Conservation (phyloP, 176 grass and related monocot genomes). For the Carex littledalei region DNA sequence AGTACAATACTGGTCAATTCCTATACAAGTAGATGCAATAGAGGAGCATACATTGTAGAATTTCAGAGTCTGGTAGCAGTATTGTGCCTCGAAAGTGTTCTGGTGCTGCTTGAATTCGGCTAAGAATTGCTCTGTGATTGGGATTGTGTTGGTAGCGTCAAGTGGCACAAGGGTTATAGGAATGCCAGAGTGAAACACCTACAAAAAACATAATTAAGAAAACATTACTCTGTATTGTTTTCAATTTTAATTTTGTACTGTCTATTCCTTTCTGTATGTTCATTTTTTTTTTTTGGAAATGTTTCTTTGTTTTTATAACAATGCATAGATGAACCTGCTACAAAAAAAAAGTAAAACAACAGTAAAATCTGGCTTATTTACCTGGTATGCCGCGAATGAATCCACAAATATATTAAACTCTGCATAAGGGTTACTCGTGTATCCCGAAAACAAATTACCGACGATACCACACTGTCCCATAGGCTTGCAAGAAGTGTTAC, state of each 20-base stretch:
- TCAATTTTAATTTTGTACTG: background rate
- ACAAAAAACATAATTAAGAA: background rate
- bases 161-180: slow-evolving; percentile 68
- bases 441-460: slow-evolving; percentile 70
- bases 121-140: slow-evolving; percentile 49
- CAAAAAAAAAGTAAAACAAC: background rate
- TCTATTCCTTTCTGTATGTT: background rate
- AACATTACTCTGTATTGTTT: background rate
- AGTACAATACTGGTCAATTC: background rate
- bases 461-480: slow-evolving; percentile 51
- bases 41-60: slow-evolving; percentile 36
- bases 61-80: slow-evolving; percentile 54
- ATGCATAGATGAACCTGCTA: background rate
- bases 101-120: slow-evolving; percentile 35
- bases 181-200: slow-evolving; percentile 68
- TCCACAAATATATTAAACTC: slow-evolving; percentile 90
- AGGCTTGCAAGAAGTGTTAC: slow-evolving; percentile 28
- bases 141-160: slow-evolving; percentile 69
- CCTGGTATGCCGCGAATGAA: slow-evolving; percentile 90
- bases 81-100: slow-evolving; percentile 55
- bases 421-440: slow-evolving; percentile 61
- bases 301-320: background rate
- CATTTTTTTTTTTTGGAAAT: background rate
- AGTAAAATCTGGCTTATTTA: background rate
- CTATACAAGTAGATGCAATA: background rate